phyloP scores from a whole-genome alignment of 1,139 yeast species.

The Pichiaceae sp. region DNA sequence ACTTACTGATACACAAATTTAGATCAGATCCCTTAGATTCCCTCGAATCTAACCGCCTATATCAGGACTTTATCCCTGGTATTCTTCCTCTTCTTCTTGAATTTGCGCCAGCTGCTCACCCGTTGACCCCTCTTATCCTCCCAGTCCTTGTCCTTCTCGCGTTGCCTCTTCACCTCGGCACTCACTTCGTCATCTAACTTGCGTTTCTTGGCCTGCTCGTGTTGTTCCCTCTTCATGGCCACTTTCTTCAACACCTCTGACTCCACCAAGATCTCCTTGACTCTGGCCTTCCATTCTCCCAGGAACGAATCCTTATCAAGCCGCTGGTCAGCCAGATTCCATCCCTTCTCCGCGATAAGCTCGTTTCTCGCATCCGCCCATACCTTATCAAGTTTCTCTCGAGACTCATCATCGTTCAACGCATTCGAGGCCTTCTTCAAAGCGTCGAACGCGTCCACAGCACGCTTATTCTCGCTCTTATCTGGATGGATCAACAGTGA shows the following conservation, averaged over 20 bases:
- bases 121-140: conserved; percentile 53
- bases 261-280: conserved; percentile 36
- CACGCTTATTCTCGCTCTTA: conserved; percentile 44
- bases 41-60: too few species aligned
- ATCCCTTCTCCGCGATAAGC: conserved; percentile 35
- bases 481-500: conserved; percentile 67
- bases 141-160: conserved; percentile 45
- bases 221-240: conserved; percentile 28
- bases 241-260: conserved; percentile 33
- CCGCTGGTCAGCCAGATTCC: conserved; percentile 31
- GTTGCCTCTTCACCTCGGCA: conserved; percentile 29
- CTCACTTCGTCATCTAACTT: conserved; percentile 30
- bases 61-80: conserved; percentile 23
- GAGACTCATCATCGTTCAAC: conserved; percentile 20
- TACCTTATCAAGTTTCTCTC: conserved; percentile 29
- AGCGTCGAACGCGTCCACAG: conserved; percentile 56
- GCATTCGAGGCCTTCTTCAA: conserved; percentile 28
- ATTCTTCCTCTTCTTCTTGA: conserved; percentile 36
- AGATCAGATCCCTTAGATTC: too few species aligned
- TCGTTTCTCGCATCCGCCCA: conserved; percentile 35
- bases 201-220: conserved; percentile 28
- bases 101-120: conserved; percentile 55
- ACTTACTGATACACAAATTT: too few species aligned
- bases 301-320: conserved; percentile 31
- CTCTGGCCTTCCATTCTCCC: conserved; percentile 29